Evolutionary conservation across 768 basidiomycete species (phyloP).

Genomic region (Naganishia vishniacii): DNA sequence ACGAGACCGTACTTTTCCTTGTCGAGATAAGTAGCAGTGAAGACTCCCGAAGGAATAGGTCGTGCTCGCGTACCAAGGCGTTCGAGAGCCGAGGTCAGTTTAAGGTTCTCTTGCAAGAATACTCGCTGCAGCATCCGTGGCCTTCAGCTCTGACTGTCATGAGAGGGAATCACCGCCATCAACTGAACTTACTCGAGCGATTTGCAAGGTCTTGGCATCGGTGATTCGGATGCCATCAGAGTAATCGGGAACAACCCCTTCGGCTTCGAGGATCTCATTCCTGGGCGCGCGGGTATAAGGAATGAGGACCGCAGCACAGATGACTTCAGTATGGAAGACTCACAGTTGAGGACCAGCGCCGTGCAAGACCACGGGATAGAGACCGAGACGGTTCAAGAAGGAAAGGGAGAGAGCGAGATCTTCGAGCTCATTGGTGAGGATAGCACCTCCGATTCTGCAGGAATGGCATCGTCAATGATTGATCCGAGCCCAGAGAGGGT

Average conservation of each 20-base stretch:
- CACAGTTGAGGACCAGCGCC: conserved; percentile 81
- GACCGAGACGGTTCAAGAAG: conserved; percentile 91
- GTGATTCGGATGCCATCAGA: conserved; percentile 97
- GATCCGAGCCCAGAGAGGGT: background rate
- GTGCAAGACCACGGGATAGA: conserved; percentile 96
- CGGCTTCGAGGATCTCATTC: conserved; percentile 85
- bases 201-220: conserved; percentile 84
- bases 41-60: conserved; percentile 95
- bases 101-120: conserved; percentile 95
- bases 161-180: background rate
- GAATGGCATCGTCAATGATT: conserved; percentile 10
- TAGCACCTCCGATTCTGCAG: conserved; percentile 75
- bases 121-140: conserved; percentile 55
- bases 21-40: conserved; percentile 94
- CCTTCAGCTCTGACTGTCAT: background rate
- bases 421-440: conserved; percentile 76
- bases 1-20: conserved; percentile 90
- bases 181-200: conserved; percentile 61
- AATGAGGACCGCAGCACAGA: conserved; percentile 30
- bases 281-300: background rate
- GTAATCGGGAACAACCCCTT: conserved; percentile 92
- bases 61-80: conserved; percentile 91
- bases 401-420: conserved; percentile 91
- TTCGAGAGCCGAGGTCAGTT: conserved; percentile 86
- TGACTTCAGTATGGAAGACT: conserved; percentile 17